Conservation (phyloP, 371 early-diverging fungal species). For the Parasitella parasitica region DNA sequence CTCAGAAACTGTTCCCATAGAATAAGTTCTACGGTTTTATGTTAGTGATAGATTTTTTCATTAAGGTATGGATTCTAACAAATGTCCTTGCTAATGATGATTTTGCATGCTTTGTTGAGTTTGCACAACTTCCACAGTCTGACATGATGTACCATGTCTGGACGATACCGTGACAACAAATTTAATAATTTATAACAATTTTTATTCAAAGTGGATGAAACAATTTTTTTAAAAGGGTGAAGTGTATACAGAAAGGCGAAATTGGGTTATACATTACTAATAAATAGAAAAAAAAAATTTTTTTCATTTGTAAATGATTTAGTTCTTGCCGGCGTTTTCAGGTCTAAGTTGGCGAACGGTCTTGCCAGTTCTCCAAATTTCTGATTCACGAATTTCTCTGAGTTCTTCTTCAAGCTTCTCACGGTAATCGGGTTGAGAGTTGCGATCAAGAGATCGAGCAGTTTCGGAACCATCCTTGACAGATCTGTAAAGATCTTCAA, state of each 20-base stretch:
- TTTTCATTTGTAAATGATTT: neutral
- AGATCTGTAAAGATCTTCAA: slow-evolving; percentile 85
- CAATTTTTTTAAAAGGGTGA: neutral
- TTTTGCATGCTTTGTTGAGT: too few species aligned
- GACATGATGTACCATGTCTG: too few species aligned
- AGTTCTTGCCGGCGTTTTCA: slow-evolving; percentile 60
- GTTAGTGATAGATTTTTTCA: too few species aligned
- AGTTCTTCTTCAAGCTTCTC: slow-evolving; percentile 90
- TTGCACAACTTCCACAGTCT: too few species aligned
- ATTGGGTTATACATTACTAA: neutral
- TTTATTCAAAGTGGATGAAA: neutral
- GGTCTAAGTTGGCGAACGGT: slow-evolving; percentile 89
- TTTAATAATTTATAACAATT: neutral
- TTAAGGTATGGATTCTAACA: too few species aligned
- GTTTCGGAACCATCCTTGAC: slow-evolving; percentile 92
- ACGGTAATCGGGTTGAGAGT: slow-evolving; percentile 90
- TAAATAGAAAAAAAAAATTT: neutral
- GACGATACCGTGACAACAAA: too few species aligned
- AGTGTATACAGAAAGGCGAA: neutral
- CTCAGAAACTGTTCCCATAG: too few species aligned
- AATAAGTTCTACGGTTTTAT: too few species aligned
- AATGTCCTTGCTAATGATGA: too few species aligned
- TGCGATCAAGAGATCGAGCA: slow-evolving; percentile 84
- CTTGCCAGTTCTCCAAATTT: slow-evolving; percentile 78
- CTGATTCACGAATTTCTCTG: slow-evolving; percentile 72